Evolutionary conservation across 2,329 filamentous ascomycete species (phyloP).

Genomic region (Aspergillus piperis): DNA sequence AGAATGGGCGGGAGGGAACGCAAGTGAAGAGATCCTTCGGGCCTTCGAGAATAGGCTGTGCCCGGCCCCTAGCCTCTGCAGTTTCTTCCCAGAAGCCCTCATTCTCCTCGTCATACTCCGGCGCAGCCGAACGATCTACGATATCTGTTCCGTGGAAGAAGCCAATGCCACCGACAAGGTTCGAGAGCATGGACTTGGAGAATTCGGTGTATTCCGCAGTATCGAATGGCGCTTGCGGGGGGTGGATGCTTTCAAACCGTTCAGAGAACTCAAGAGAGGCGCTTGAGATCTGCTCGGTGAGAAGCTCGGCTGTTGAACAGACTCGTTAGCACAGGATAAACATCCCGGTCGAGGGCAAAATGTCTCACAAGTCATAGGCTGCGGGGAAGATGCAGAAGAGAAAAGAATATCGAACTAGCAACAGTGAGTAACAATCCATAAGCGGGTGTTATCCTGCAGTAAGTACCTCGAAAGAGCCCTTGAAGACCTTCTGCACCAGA

Average conservation of each 20-base stretch:
- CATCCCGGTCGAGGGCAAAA: background rate
- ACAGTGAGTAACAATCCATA: conserved; percentile 13
- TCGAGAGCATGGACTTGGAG: conserved; percentile 88
- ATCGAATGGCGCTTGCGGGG: conserved; percentile 74
- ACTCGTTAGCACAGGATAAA: conserved; percentile 12
- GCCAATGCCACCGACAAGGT: conserved; percentile 88
- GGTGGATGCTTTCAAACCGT: conserved; percentile 72
- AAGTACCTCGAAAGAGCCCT: conserved; percentile 72
- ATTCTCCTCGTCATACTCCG: conserved; percentile 91
- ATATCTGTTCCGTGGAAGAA: conserved; percentile 90
- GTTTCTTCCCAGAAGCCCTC: conserved; percentile 96
- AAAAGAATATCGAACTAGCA: conserved; percentile 83
- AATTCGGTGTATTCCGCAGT: conserved; percentile 74
- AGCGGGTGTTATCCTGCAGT: conserved; percentile 1
- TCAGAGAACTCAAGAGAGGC: conserved; percentile 70
- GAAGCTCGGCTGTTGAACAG: conserved; percentile 53
- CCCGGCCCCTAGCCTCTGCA: conserved; percentile 71
- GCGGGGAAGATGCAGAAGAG: conserved; percentile 70
- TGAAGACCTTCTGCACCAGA: conserved; percentile 85
- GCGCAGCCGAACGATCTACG: conserved; percentile 86
- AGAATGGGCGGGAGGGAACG: conserved; percentile 91
- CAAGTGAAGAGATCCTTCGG: conserved; percentile 88
- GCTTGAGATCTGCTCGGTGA: conserved; percentile 69
- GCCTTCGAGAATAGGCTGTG: conserved; percentile 70
- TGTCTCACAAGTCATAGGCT: conserved; percentile 53